Evolutionary conservation across 257 asterid genomes (phyloP), one percentile per base, ranked within the genome.

Genomic region (Perilla frutescens): DNA sequence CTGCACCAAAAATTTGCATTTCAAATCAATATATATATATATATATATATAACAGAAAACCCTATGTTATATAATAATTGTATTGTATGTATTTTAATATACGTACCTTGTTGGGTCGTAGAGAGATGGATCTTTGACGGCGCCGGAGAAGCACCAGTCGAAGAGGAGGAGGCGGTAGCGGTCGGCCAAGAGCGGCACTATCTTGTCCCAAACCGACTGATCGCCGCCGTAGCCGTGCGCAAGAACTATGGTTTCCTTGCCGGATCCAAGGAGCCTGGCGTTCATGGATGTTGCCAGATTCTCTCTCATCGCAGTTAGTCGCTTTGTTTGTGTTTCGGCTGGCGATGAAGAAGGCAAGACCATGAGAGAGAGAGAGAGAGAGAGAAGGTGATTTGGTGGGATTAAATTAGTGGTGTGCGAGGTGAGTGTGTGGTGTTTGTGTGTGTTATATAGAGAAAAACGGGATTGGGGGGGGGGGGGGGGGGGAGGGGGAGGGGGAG

Each of bases 161-260:
- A 92, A 92, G 41, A 89, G 59, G 11, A 92, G 47, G 44, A 92
- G 79, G 14, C 79, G 82, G 82, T 77, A 79, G 5, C 68, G 45
- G 70, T 71, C 70, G 40, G 86, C 49, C 73, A 89, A 66, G 34
- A 77, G 53, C 0, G 87, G 83, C 67, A 82, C 20, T 1, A 92
- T 65, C 63, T 86, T 86, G 70, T 92, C 93, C 97, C 98, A 92
- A 8, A 86, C 36, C 2, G 97, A 87, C 63, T 90, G 92, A 79
- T 92, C 98, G 36, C 85, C 92, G 43, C 98, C 97, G 78, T 80
- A 92, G 49, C 98, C 98, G 62, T 92, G 98, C 3, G 88, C 95
- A 0, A 90, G 84, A 69, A 92, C 79, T 43, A 90, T 43, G 8
- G 95, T 87, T 61, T 86, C 85, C 67, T 80, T 77, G 5, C 95